Percentiles rank a stretch among this genome's conserved stretches.
phyloP scores from a whole-genome alignment of 2,329 filamentous ascomycete species.

The Macroventuria anomochaeta region DNA sequence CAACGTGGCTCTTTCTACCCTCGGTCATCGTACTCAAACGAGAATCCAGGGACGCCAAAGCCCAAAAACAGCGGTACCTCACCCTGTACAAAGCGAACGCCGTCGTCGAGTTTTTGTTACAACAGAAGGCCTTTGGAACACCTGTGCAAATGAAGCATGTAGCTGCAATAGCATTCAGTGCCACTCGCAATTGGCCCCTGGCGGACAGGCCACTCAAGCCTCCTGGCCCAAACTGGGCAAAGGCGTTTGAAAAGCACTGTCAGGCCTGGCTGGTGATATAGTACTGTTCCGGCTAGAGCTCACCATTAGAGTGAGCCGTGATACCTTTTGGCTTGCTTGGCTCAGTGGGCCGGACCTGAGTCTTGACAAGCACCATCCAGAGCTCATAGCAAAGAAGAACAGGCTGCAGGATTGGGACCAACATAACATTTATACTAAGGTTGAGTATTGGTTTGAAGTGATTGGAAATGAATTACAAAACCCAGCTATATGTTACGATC shows the following conservation, averaged over 20 bases:
- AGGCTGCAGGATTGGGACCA: neutral
- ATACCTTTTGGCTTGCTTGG: no score
- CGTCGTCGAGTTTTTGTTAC: constrained; percentile 26
- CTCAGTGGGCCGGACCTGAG: no score
- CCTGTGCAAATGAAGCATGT: neutral
- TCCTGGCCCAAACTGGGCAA: neutral
- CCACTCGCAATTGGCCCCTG: neutral
- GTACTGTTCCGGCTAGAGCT: no score
- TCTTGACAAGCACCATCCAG: no score
- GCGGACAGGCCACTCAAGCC: neutral
- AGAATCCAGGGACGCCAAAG: constrained; percentile 21
- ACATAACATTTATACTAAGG: neutral
- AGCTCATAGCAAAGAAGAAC: neutral
- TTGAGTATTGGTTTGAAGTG: neutral
- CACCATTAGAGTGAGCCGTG: no score
- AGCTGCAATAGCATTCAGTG: neutral
- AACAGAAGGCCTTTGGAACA: constrained; percentile 7
- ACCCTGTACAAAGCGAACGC: constrained; percentile 38
- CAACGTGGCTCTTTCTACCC: neutral
- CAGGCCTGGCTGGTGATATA: no score
- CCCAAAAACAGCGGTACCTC: constrained; percentile 38
- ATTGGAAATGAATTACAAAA: neutral
- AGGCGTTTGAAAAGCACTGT: neutral
- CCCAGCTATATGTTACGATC: neutral
- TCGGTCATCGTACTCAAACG: neutral